Percentiles rank a stretch among this genome's conserved stretches.
Evolutionary conservation across 1,284 basidiomycete species (phyloP).

Genomic region (Irpex lacteus): DNA sequence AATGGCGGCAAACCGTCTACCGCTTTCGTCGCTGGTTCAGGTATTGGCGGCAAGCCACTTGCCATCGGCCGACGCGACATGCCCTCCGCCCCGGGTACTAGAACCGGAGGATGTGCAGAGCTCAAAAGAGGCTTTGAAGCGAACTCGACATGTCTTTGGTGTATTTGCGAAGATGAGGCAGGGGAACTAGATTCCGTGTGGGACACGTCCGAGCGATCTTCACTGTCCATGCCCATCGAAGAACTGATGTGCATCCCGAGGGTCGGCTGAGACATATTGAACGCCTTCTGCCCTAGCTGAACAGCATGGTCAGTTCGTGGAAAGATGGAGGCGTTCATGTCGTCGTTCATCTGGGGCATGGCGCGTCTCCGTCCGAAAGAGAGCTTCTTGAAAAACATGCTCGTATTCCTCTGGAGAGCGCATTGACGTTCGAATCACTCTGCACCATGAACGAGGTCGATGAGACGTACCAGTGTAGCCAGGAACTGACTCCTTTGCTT

Average conservation of each 20-base stretch:
- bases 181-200: not conserved
- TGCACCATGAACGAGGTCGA: not conserved
- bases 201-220: constrained; percentile 12
- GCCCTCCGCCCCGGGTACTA: not conserved
- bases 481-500: not conserved
- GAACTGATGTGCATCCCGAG: constrained; percentile 9
- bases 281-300: constrained; percentile 12
- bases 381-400: constrained; percentile 15
- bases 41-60: not conserved
- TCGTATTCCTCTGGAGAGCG: constrained; percentile 11
- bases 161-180: not conserved
- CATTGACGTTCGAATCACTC: constrained; percentile 1
- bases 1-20: not conserved
- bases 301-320: constrained; percentile 6
- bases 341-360: not conserved
- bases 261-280: constrained; percentile 15
- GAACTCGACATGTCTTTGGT: not conserved
- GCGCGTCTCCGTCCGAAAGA: constrained; percentile 1
- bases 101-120: too few relatives aligned
- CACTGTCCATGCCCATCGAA: constrained; percentile 6
- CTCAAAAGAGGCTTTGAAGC: not conserved
- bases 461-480: not conserved
- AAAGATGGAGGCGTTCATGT: constrained; percentile 1
- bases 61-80: not conserved
- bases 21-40: not conserved